phyloP scores from a whole-genome alignment of 306 rosid species.

The Cucurbita argyrosperma region DNA sequence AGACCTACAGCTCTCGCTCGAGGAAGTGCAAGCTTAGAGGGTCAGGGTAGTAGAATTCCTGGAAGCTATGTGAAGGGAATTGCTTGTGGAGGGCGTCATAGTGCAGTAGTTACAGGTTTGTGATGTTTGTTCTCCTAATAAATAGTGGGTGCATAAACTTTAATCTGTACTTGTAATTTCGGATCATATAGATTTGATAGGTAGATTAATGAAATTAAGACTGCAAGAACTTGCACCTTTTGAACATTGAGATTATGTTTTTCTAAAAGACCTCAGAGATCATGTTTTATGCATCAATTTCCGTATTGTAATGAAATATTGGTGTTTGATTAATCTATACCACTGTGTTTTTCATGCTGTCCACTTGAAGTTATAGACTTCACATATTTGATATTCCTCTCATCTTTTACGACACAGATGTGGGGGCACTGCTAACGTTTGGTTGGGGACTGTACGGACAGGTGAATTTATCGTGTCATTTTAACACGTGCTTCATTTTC shows the following conservation, averaged over 20 bases:
- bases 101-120: constrained; percentile 81
- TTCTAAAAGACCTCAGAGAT: not conserved
- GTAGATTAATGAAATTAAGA: not conserved
- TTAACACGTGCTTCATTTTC: not conserved
- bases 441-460: constrained; percentile 99
- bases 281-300: not conserved
- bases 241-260: not conserved
- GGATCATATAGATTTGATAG: not conserved
- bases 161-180: not conserved
- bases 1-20: constrained; percentile 30
- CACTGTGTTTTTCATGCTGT: not conserved
- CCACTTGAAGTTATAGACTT: not conserved
- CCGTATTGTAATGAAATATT: not conserved
- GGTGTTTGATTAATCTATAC: not conserved
- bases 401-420: constrained; percentile 34
- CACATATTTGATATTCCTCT: not conserved
- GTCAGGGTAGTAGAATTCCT: constrained; percentile 42
- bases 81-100: constrained; percentile 96
- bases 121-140: not conserved
- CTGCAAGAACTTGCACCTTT: not conserved
- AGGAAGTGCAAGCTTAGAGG: constrained; percentile 50
- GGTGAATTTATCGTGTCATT: constrained; percentile 39
- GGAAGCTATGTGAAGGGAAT: constrained; percentile 71
- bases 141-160: not conserved
- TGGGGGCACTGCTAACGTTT: constrained; percentile 76